Conservation (phyloP, 257 asterid genomes). For the Solanum pinnatisectum region DNA sequence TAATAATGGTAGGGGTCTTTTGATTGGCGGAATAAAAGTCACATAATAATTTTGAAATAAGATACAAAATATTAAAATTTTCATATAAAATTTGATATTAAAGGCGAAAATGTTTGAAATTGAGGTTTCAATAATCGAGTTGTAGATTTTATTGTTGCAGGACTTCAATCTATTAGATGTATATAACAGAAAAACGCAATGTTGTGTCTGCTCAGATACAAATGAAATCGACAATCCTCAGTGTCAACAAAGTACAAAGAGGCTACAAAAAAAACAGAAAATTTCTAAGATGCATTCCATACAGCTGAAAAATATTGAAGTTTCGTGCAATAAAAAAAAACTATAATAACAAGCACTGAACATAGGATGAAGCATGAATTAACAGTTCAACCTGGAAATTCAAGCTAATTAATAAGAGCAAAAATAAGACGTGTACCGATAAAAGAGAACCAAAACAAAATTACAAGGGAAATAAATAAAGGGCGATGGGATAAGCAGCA, state of each 20-base stretch:
- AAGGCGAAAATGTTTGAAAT: not conserved
- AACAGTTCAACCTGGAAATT: not conserved
- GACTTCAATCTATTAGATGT: not conserved
- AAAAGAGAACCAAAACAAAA: constrained; percentile 7
- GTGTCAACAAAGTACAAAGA: not conserved
- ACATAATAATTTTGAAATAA: not conserved
- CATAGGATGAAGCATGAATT: not conserved
- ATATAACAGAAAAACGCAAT: not conserved
- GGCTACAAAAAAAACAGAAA: not conserved
- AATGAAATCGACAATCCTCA: not conserved
- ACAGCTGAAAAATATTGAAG: not conserved
- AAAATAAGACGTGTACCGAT: not conserved
- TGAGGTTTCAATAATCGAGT: not conserved
- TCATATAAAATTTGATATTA: not conserved
- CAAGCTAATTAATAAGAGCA: not conserved
- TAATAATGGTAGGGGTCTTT: not conserved
- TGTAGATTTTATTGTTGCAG: not conserved
- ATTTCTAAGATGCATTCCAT: not conserved
- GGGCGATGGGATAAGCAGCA: not conserved
- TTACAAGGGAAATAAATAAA: not conserved
- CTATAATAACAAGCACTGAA: not conserved
- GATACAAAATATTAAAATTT: not conserved
- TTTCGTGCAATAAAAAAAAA: not conserved
- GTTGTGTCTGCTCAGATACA: not conserved
- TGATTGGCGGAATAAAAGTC: not conserved